A percentile compares a stretch with the other conserved stretches of the same genome.
phyloP scores from a whole-genome alignment of 306 rosid species.

The Lathyrus oleraceus region DNA sequence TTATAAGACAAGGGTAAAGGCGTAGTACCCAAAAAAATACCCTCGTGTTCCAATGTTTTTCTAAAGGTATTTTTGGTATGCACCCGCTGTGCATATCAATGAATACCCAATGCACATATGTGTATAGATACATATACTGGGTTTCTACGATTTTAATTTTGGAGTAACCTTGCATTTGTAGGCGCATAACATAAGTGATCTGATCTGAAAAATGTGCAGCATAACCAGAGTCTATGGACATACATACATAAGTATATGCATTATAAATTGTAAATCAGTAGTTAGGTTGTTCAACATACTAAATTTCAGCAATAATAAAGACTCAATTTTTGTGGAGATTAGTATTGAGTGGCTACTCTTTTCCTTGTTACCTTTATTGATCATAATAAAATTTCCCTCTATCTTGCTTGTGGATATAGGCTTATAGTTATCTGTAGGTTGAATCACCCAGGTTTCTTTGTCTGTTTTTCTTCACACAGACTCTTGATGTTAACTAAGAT shows the following conservation, averaged over 20 bases:
- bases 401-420: conserved; percentile 7
- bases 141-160: neutral
- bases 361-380: neutral
- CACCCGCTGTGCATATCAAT: neutral
- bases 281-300: conserved; percentile 4
- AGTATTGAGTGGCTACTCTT: conserved; percentile 2
- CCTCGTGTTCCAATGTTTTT: neutral
- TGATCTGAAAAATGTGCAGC: conserved; percentile 22
- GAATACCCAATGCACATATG: neutral
- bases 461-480: neutral
- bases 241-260: neutral
- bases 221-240: neutral
- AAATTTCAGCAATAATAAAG: conserved; percentile 7
- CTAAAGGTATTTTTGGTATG: neutral
- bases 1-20: neutral
- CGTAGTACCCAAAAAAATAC: neutral
- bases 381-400: neutral
- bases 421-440: neutral
- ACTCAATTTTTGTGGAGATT: conserved; percentile 22
- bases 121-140: neutral
- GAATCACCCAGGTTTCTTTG: neutral
- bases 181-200: neutral
- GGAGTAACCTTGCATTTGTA: neutral
- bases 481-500: neutral
- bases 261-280: conserved; percentile 11